phyloP scores from a whole-genome alignment of 805 yeast species.

The Candida maltosa region DNA sequence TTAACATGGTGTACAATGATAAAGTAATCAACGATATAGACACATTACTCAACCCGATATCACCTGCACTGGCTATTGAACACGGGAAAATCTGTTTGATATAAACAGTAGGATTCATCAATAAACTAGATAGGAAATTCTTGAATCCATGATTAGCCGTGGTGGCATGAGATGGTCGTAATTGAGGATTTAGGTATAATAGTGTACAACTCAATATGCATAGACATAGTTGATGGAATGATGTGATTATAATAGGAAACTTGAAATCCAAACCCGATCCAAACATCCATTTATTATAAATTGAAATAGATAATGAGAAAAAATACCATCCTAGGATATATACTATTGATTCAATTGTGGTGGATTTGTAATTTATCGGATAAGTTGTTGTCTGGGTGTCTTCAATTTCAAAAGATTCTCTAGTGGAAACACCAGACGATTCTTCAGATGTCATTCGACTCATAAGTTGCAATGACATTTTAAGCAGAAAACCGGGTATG shows the following conservation, averaged over 20 bases:
- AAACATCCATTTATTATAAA: slow-evolving; percentile 98
- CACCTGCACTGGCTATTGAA: slow-evolving; percentile 85
- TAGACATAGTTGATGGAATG: slow-evolving; percentile 77
- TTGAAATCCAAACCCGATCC: slow-evolving; percentile 73
- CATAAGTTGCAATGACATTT: too few relatives aligned
- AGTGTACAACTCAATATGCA: slow-evolving; percentile 48
- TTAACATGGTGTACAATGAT: slow-evolving; percentile 88
- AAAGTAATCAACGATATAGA: slow-evolving; percentile 77
- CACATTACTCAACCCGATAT: slow-evolving; percentile 88
- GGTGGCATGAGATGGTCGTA: slow-evolving; percentile 35
- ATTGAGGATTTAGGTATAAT: slow-evolving; percentile 44
- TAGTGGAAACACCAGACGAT: slow-evolving; percentile 1
- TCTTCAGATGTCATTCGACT: background rate
- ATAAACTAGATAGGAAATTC: slow-evolving; percentile 5
- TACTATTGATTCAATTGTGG: slow-evolving; percentile 17
- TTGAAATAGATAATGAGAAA: slow-evolving; percentile 64
- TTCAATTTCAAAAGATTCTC: slow-evolving; percentile 1
- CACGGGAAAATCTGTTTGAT: slow-evolving; percentile 70
- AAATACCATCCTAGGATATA: slow-evolving; percentile 63
- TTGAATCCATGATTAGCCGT: background rate
- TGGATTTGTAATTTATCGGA: background rate
- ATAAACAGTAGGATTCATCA: slow-evolving; percentile 27
- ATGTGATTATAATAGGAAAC: slow-evolving; percentile 82
- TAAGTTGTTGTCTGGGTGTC: background rate
- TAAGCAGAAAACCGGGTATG: too few relatives aligned